Percentiles rank a stretch among this genome's conserved stretches.
Evolutionary conservation across 495 filamentous ascomycete genomes (phyloP).

Genomic region (Penicillium crystallinum): DNA sequence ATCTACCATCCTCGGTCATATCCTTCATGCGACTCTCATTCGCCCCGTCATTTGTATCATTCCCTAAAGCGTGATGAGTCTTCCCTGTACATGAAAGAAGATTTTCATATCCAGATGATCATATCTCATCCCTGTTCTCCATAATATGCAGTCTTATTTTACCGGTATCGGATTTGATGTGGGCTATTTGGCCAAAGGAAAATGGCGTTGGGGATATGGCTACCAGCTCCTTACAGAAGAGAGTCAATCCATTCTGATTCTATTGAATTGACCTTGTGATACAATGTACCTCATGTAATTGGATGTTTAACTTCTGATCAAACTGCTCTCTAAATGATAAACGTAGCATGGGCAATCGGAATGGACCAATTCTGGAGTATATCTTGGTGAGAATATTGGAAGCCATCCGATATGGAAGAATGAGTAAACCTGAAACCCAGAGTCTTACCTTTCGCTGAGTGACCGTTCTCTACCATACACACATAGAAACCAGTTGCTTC

Average conservation of each 20-base stretch:
- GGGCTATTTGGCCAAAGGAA: neutral
- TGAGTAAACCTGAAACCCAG: too few species aligned
- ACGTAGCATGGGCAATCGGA: too few species aligned
- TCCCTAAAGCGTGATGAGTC: neutral
- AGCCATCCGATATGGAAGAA: too few species aligned
- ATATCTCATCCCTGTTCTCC: constrained; percentile 4
- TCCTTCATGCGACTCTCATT: neutral
- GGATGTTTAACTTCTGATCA: too few species aligned
- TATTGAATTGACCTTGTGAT: neutral
- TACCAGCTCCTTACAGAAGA: constrained; percentile 8
- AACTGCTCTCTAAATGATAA: too few species aligned
- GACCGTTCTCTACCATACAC: too few species aligned
- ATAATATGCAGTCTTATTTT: constrained; percentile 6
- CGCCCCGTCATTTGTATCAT: neutral
- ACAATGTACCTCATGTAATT: too few species aligned
- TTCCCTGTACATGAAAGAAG: constrained; percentile 6
- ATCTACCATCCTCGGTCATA: neutral
- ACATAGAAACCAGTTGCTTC: neutral
- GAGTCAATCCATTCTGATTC: neutral
- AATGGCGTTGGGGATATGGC: constrained; percentile 3
- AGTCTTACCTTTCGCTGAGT: too few species aligned
- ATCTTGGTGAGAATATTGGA: too few species aligned
- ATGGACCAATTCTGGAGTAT: too few species aligned
- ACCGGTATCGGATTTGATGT: constrained; percentile 12
- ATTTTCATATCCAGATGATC: neutral